Evolutionary conservation across 257 asterid species (phyloP).

Genomic region (Datura wrightii): DNA sequence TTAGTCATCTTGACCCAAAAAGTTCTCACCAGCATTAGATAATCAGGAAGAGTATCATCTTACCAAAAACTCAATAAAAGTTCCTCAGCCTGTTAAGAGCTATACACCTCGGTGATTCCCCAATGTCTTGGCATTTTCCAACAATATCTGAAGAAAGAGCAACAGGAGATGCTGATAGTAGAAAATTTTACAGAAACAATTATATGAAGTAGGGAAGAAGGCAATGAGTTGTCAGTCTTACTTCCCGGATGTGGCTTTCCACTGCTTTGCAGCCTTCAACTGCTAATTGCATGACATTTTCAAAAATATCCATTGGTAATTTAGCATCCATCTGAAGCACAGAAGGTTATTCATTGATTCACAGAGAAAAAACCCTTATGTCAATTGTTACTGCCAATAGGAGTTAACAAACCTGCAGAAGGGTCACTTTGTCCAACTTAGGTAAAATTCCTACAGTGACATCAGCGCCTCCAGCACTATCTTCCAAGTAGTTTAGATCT

Average conservation of each 20-base stretch:
- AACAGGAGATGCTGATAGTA: not conserved
- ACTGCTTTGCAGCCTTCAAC: slow-evolving; percentile 94
- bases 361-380: not conserved
- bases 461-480: slow-evolving; percentile 99
- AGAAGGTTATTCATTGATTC: slow-evolving; percentile 21
- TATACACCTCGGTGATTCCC: slow-evolving; percentile 71
- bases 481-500: slow-evolving; percentile 94
- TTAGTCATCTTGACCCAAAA: not conserved
- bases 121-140: slow-evolving; percentile 75
- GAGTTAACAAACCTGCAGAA: slow-evolving; percentile 71
- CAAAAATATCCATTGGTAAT: slow-evolving; percentile 80
- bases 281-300: slow-evolving; percentile 91
- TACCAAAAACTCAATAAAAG: slow-evolving; percentile 7
- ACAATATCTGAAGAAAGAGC: slow-evolving; percentile 55
- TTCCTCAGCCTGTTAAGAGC: slow-evolving; percentile 24
- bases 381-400: not conserved
- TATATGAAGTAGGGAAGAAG: not conserved
- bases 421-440: slow-evolving; percentile 89
- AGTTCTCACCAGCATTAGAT: not conserved
- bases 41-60: not conserved
- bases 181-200: not conserved
- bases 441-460: slow-evolving; percentile 93
- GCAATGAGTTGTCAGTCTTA: slow-evolving; percentile 39
- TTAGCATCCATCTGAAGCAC: slow-evolving; percentile 83
- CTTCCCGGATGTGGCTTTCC: slow-evolving; percentile 80